Conservation (phyloP, 1,284 basidiomycete species). For the Leccinum pachyderme region DNA sequence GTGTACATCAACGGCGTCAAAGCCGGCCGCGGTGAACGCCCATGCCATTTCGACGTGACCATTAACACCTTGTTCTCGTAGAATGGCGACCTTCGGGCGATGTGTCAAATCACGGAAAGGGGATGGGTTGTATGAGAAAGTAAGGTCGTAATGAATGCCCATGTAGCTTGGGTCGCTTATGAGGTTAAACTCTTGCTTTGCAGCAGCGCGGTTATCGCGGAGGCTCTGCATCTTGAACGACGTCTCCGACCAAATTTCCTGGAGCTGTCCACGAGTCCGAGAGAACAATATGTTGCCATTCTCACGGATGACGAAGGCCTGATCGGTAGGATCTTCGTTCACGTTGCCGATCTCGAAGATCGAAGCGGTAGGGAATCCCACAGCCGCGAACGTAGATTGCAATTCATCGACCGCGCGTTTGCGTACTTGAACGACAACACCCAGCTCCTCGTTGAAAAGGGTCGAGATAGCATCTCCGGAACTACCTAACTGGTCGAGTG, state of each 20-base stretch:
- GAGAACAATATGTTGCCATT: slow-evolving; percentile 58
- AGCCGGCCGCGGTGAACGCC: slow-evolving; percentile 92
- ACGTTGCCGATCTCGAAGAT: slow-evolving; percentile 80
- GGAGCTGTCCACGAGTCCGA: slow-evolving; percentile 70
- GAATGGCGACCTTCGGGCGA: slow-evolving; percentile 89
- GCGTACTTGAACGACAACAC: slow-evolving; percentile 87
- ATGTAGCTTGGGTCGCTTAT: slow-evolving; percentile 63
- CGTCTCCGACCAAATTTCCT: slow-evolving; percentile 91
- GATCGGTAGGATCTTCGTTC: slow-evolving; percentile 49
- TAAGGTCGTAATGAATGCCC: slow-evolving; percentile 81
- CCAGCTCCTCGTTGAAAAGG: slow-evolving; percentile 96
- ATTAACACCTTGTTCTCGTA: slow-evolving; percentile 98
- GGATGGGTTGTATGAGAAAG: slow-evolving; percentile 52
- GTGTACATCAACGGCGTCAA: slow-evolving; percentile 94
- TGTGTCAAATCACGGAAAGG: slow-evolving; percentile 36
- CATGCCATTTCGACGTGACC: slow-evolving; percentile 99
- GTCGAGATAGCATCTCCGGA: slow-evolving; percentile 59
- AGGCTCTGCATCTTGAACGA: slow-evolving; percentile 90
- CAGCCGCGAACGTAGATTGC: slow-evolving; percentile 57
- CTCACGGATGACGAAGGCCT: slow-evolving; percentile 63
- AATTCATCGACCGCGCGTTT: slow-evolving; percentile 60
- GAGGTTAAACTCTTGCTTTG: slow-evolving; percentile 81
- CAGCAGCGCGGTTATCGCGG: slow-evolving; percentile 80
- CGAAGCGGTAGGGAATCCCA: slow-evolving; percentile 71
- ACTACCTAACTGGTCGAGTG: slow-evolving; percentile 58